These are phyloP conservation scores for Hirsutella rhossiliensis DNA, from an alignment of 2,329 filamentous ascomycete genomes.

Conservation along the genomic window DNA sequence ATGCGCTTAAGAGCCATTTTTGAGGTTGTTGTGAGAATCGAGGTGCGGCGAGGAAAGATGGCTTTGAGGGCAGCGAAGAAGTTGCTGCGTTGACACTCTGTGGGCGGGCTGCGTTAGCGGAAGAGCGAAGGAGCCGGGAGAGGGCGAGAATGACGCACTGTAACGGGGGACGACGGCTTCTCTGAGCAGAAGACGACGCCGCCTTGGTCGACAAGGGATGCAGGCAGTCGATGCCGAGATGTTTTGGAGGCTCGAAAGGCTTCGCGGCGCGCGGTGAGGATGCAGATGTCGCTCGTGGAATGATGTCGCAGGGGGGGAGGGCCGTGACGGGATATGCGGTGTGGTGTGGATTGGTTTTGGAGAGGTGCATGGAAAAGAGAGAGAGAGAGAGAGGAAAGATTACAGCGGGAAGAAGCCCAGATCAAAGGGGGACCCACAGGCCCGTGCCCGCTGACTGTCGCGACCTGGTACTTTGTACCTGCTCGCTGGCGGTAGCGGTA, in stretches of 20 bases:
- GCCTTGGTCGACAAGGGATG: neutral
- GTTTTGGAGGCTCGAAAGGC: neutral
- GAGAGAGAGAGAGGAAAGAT: neutral
- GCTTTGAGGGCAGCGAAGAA: neutral
- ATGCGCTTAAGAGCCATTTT: constrained; percentile 83
- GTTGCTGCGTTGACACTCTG: constrained; percentile 14
- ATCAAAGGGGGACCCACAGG: neutral
- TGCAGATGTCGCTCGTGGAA: neutral
- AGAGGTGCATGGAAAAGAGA: neutral
- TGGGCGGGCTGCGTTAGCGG: constrained; percentile 14
- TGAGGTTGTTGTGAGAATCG: constrained; percentile 18
- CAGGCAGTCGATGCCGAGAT: neutral
- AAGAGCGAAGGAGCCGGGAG: neutral
- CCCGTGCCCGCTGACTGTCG: constrained; percentile 3
- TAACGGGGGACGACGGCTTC: constrained; percentile 8
- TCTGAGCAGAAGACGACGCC: constrained; percentile 8
- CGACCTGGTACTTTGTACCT: neutral
- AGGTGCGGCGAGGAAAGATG: neutral
- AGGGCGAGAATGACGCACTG: constrained; percentile 12
- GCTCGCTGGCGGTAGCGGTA: no score
- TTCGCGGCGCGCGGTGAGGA: neutral
- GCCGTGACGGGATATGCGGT: neutral
- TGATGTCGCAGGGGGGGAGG: neutral
- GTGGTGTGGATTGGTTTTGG: neutral
- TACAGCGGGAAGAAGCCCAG: neutral